Conservation (phyloP, 2,329 filamentous ascomycete genomes). For the Trichophyton rubrum region DNA sequence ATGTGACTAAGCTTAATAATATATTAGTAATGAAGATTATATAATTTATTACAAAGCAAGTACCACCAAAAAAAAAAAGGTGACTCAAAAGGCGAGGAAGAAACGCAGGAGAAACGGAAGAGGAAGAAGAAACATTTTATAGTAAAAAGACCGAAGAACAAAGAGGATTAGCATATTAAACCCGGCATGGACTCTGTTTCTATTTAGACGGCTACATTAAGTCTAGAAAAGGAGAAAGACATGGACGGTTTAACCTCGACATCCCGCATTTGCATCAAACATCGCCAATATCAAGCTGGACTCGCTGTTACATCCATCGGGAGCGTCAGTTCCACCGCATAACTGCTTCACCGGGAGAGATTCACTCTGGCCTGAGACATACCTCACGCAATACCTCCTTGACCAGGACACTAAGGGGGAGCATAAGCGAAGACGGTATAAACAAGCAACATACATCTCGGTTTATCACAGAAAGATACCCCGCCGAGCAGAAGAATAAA, state of each 20-base stretch:
- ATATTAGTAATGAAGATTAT: neutral
- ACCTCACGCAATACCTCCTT: neutral
- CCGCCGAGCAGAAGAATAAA: constrained; percentile 3
- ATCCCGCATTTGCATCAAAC: neutral
- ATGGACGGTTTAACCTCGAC: neutral
- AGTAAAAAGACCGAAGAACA: neutral
- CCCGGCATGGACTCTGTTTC: neutral
- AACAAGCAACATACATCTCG: neutral
- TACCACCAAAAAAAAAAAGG: neutral
- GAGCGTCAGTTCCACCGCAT: neutral
- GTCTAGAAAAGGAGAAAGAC: neutral
- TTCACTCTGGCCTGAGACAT: neutral
- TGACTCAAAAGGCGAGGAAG: neutral
- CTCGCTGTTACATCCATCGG: neutral
- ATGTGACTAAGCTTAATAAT: neutral
- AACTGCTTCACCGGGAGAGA: neutral
- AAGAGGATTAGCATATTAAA: neutral
- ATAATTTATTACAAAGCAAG: neutral
- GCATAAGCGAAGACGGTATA: neutral
- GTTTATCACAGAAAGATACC: constrained; percentile 1
- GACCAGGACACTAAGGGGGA: neutral
- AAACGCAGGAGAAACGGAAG: neutral
- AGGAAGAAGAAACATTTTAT: neutral
- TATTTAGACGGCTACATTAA: neutral
- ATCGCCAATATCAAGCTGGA: neutral